Percentiles rank a stretch among this genome's conserved stretches.
These are phyloP conservation scores for Nemania serpens DNA, from an alignment of 2,329 filamentous ascomycete genomes.

Conservation along the genomic window DNA sequence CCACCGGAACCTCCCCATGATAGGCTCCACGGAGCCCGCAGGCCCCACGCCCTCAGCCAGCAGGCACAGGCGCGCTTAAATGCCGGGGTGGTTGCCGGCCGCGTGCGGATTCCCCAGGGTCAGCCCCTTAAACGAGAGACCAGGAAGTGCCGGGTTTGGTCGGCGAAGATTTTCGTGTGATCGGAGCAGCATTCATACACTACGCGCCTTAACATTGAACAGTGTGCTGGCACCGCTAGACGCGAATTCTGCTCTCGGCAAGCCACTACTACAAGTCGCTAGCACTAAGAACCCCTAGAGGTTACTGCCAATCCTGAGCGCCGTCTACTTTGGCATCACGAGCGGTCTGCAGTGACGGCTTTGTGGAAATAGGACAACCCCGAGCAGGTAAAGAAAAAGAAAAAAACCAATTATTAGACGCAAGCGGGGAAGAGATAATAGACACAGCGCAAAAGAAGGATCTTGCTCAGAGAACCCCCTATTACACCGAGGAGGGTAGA, in stretches of 20 bases:
- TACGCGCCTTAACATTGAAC: constrained; percentile 41
- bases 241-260: constrained; percentile 39
- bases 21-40: constrained; percentile 33
- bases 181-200: constrained; percentile 42
- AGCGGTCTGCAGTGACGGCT: not conserved
- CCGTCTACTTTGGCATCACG: constrained; percentile 30
- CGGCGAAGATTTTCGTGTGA: constrained; percentile 37
- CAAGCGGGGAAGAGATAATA: too few relatives aligned
- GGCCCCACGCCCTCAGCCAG: constrained; percentile 40
- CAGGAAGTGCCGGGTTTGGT: constrained; percentile 33
- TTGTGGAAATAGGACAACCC: not conserved
- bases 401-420: too few relatives aligned
- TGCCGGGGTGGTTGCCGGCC: constrained; percentile 37
- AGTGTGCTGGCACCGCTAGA: constrained; percentile 41
- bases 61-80: constrained; percentile 44
- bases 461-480: too few relatives aligned
- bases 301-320: constrained; percentile 38
- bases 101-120: constrained; percentile 17
- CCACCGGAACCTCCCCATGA: constrained; percentile 26
- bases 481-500: too few relatives aligned
- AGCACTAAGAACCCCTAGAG: constrained; percentile 34
- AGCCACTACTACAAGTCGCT: constrained; percentile 37
- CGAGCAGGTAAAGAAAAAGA: not conserved
- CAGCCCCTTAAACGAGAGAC: constrained; percentile 39
- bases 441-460: too few relatives aligned